Base-by-base conservation (phyloP, 2,329 filamentous ascomycete species). In the Hypoxylon sp. region DNA sequence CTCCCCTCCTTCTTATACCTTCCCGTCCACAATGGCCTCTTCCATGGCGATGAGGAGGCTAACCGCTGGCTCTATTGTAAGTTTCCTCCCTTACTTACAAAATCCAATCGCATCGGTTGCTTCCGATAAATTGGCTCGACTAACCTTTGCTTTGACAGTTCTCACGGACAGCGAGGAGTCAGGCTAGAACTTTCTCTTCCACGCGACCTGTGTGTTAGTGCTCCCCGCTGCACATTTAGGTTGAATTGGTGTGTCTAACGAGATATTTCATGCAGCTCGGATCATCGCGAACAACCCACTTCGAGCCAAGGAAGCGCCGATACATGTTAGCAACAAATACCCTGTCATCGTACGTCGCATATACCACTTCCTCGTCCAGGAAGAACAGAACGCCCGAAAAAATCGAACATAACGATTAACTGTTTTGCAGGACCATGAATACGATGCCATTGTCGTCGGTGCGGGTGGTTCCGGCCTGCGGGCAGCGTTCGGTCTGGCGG, bases 391-490 rank as follows among this genome's bases (percentile, higher is more conserved):
- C n/a, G n/a, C 62, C 48, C 35, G 49, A 57, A n/a, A n/a, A n/a
- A n/a, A n/a, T n/a, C n/a, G n/a, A n/a, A n/a, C n/a, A n/a, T 23
- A 20, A 43, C 50, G 12, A 41, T 57, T 68, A 52, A 67, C 60
- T 37, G 16, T 29, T 11, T 29, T 56, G 19, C 69, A 91, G 86
- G 94, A 97, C 74, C 94, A 99, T 77, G 91, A 97, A 77, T 97
- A 97, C 77, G 94, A 97, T 88, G 93, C 93, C 57, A 81, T 99
- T 66, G 94, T 99, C 55, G 91, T 94, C 61, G 90, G 90, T 66
- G 90, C 90, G 57, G 90, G 90, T 71, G 90, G 90, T 65, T 80
- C 90, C 55, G 90, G 90, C 73, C 80, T 94, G 62, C 87, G 90
- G 73, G 89, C 90, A 38, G 90, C 90, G 42, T 91, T 93, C 69